Evolutionary conservation across 495 filamentous ascomycete genomes (phyloP).

Genomic region (Chaetomium cochliodes): DNA sequence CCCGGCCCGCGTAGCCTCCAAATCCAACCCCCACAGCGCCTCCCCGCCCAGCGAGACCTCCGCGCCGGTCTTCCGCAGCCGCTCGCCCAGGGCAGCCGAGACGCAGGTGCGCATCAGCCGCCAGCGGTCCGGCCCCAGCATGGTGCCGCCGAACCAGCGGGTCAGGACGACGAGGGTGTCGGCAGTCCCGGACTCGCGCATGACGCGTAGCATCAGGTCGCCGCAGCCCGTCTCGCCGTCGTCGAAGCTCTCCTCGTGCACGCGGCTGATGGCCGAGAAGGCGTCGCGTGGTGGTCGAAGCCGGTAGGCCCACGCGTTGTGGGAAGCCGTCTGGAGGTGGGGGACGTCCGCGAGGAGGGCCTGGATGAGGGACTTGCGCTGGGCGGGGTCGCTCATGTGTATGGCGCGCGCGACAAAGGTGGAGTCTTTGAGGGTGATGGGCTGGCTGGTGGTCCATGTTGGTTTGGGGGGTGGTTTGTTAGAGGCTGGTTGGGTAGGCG

Average conservation of each 20-base stretch:
- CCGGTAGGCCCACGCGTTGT: constrained; percentile 57
- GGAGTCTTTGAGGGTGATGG: constrained; percentile 49
- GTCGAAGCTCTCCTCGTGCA: constrained; percentile 82
- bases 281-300: constrained; percentile 18
- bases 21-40: constrained; percentile 76
- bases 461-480: constrained; percentile 22
- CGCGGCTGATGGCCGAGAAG: constrained; percentile 32
- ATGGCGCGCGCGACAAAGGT: constrained; percentile 52
- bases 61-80: constrained; percentile 43
- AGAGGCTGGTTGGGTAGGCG: constrained; percentile 11
- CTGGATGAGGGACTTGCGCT: constrained; percentile 39
- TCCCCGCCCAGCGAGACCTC: constrained; percentile 45
- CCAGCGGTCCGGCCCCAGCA: constrained; percentile 79
- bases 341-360: constrained; percentile 43
- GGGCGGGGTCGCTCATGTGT: constrained; percentile 37
- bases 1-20: constrained; percentile 58
- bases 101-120: constrained; percentile 54
- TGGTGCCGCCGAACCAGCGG: constrained; percentile 88
- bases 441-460: constrained; percentile 42
- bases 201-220: constrained; percentile 69
- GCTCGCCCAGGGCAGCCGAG: constrained; percentile 46
- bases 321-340: constrained; percentile 46
- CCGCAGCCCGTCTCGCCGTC: constrained; percentile 91
- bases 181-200: constrained; percentile 77
- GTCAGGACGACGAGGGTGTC: constrained; percentile 85